Evolutionary conservation across 306 rosid species (phyloP).

Genomic region (Phaseolus lunatus): DNA sequence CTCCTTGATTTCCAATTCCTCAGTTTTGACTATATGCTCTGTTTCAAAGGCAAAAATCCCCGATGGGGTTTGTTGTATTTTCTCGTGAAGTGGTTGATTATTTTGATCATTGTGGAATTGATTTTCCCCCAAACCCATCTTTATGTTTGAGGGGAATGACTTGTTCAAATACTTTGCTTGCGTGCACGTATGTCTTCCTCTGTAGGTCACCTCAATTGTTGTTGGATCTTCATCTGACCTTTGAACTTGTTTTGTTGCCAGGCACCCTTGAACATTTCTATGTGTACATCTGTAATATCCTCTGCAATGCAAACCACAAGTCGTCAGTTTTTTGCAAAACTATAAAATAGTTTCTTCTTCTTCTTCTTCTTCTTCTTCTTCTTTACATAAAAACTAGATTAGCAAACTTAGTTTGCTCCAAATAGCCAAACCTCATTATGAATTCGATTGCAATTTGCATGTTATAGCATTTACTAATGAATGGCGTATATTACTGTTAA

Average conservation of each 20-base stretch:
- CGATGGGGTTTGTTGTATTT: slow-evolving; percentile 28
- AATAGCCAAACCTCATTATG: not conserved
- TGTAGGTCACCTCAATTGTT: slow-evolving; percentile 54
- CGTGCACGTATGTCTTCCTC: slow-evolving; percentile 69
- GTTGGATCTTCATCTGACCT: slow-evolving; percentile 65
- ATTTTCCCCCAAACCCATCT: slow-evolving; percentile 38
- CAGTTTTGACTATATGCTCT: slow-evolving; percentile 51
- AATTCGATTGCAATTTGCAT: slow-evolving; percentile 14
- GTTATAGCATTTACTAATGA: slow-evolving; percentile 26
- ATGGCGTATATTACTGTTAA: not conserved
- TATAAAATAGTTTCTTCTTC: not conserved
- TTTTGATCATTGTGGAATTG: slow-evolving; percentile 25
- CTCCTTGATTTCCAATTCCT: slow-evolving; percentile 45
- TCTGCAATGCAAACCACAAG: slow-evolving; percentile 51
- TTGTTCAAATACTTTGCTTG: slow-evolving; percentile 45
- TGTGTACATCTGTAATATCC: slow-evolving; percentile 84
- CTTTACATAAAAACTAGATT: not conserved
- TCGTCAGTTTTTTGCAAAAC: not conserved
- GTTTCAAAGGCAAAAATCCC: slow-evolving; percentile 44
- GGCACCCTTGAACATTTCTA: slow-evolving; percentile 62
- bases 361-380: too few species aligned
- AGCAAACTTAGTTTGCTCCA: not conserved
- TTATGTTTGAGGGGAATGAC: slow-evolving; percentile 35
- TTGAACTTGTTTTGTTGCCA: slow-evolving; percentile 84
- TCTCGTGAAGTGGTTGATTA: slow-evolving; percentile 31